These are phyloP conservation scores for Vaccinium corymbosum DNA, from an alignment of 148 eudicot genomes.

Conservation along the genomic window DNA sequence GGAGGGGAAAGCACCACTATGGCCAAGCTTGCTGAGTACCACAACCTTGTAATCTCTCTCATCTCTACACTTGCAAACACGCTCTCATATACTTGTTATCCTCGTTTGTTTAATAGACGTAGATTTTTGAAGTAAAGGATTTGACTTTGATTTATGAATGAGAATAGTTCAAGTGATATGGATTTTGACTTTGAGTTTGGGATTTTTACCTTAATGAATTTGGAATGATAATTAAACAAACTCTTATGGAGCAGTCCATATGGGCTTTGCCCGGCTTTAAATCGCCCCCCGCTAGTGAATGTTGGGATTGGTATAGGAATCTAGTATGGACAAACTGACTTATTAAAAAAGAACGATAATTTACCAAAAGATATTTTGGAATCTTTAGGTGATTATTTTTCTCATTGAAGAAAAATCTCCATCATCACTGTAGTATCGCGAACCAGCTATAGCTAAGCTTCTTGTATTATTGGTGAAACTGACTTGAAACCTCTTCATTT, in stretches of 20 bases:
- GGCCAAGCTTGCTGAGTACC: slow-evolving; percentile 89
- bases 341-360: not conserved
- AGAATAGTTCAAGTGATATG: not conserved
- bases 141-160: not conserved
- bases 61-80: not conserved
- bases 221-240: no score
- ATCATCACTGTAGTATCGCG: not conserved
- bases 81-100: not conserved
- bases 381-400: not conserved
- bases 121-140: not conserved
- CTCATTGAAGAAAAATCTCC: not conserved
- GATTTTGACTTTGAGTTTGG: no score
- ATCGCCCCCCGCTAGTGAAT: no score
- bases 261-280: no score
- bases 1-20: slow-evolving; percentile 99
- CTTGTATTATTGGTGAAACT: not conserved
- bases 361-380: not conserved
- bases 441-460: not conserved
- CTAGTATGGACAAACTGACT: no score
- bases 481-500: not conserved
- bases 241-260: no score
- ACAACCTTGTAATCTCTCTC: slow-evolving; percentile 54
- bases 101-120: not conserved
- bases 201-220: no score
- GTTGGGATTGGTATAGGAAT: no score